A percentile compares a stretch with the other conserved stretches of the same genome.
phyloP scores from a whole-genome alignment of 2,329 filamentous ascomycete species.

The Xenoacremonium recifei region DNA sequence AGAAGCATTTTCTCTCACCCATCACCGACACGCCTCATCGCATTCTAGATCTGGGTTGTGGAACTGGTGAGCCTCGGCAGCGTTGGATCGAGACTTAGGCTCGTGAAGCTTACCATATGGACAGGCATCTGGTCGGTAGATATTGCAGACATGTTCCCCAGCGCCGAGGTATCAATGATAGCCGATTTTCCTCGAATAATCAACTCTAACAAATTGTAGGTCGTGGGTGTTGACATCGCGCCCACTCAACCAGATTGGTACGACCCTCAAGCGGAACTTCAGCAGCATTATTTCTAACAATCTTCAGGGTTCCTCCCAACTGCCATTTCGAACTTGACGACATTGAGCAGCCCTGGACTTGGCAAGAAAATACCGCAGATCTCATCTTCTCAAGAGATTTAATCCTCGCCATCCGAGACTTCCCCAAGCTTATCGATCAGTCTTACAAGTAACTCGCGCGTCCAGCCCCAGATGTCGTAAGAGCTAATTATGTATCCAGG shows the following conservation, averaged over 20 bases:
- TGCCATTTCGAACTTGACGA: conserved; percentile 37
- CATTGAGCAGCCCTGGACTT: conserved; percentile 34
- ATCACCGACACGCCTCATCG: conserved; percentile 22
- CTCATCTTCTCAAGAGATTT: conserved; percentile 33
- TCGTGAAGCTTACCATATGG: background rate
- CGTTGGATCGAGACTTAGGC: no score
- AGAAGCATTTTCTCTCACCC: conserved; percentile 22
- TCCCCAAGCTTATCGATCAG: conserved; percentile 32
- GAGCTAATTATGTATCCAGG: no score
- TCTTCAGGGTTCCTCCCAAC: conserved; percentile 35
- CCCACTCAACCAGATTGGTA: conserved; percentile 22
- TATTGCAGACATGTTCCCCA: conserved; percentile 36
- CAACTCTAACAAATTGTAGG: conserved; percentile 7
- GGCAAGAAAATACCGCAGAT: conserved; percentile 35
- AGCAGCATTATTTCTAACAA: no score
- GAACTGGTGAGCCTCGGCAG: conserved; percentile 13
- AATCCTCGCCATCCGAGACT: conserved; percentile 28
- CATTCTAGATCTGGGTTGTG: conserved; percentile 28
- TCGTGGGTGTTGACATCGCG: conserved; percentile 25
- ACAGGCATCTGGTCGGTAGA: conserved; percentile 33
- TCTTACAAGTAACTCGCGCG: conserved; percentile 33
- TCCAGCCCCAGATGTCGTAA: no score
- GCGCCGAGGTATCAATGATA: conserved; percentile 16
- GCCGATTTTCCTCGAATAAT: no score
- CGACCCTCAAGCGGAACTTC: no score